A percentile compares a stretch with the other conserved stretches of the same genome.
phyloP scores from a whole-genome alignment of 768 basidiomycete species.

The Termitomyces sp. region DNA sequence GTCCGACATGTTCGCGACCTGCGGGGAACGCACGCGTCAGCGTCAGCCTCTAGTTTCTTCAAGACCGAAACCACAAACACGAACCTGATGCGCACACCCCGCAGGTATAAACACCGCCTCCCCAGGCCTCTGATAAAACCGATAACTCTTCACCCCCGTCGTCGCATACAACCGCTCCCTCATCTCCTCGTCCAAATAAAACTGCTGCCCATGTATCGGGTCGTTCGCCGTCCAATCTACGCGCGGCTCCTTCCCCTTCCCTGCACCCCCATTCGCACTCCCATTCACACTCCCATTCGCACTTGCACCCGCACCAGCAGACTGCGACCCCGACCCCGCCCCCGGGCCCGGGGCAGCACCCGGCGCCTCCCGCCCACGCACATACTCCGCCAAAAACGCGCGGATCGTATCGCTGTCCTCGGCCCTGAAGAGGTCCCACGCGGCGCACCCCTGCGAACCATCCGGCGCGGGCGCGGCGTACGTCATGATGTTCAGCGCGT shows the following conservation, averaged over 20 bases:
- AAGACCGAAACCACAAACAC: not conserved
- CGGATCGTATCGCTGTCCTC: slow-evolving; percentile 79
- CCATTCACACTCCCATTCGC: not conserved
- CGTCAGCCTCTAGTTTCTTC: no score
- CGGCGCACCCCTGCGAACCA: slow-evolving; percentile 73
- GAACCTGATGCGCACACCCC: slow-evolving; percentile 88
- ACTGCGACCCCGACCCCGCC: no score
- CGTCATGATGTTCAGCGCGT: slow-evolving; percentile 90
- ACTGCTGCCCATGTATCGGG: slow-evolving; percentile 87
- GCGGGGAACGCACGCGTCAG: not conserved
- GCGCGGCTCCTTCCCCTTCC: not conserved
- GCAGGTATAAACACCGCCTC: slow-evolving; percentile 96
- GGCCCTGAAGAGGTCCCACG: slow-evolving; percentile 87
- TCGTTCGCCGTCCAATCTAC: slow-evolving; percentile 39
- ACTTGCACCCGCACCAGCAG: not conserved
- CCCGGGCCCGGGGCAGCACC: no score
- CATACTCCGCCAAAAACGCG: slow-evolving; percentile 52
- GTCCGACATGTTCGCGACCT: slow-evolving; percentile 93
- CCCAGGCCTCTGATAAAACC: slow-evolving; percentile 87
- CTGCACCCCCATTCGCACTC: no score
- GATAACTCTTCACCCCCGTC: slow-evolving; percentile 69
- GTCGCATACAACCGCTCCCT: slow-evolving; percentile 63
- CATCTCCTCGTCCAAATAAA: slow-evolving; percentile 72
- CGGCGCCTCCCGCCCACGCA: no score
- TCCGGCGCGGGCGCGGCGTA: slow-evolving; percentile 53